Conservation (phyloP, 805 yeast species). For the Yarrowia sp. region DNA sequence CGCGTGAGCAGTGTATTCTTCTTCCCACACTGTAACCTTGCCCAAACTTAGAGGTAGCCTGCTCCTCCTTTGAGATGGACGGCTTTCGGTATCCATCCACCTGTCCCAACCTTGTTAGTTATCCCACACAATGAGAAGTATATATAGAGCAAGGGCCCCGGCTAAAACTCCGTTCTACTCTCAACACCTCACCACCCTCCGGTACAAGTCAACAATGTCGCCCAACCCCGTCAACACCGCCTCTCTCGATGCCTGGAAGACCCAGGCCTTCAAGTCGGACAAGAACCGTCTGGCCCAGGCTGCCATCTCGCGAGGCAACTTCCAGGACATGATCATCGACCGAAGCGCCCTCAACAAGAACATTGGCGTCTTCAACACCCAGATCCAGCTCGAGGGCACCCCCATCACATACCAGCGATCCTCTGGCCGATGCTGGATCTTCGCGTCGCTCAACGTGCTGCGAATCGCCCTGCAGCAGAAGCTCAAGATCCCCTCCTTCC, state of each 20-base stretch:
- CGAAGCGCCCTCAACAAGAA: conserved; percentile 28
- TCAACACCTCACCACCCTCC: background rate
- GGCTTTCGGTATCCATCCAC: background rate
- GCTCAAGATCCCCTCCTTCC: conserved; percentile 64
- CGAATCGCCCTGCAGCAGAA: conserved; percentile 61
- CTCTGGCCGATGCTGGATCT: conserved; percentile 87
- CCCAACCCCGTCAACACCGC: conserved; percentile 41
- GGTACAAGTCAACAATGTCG: conserved; percentile 16
- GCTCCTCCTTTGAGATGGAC: background rate
- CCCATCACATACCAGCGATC: conserved; percentile 72
- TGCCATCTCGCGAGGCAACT: conserved; percentile 50
- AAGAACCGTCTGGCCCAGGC: conserved; percentile 54
- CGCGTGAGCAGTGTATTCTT: no score
- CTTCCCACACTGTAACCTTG: background rate
- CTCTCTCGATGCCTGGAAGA: conserved; percentile 48
- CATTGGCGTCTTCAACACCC: conserved; percentile 44
- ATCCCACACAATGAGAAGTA: conserved; percentile 12
- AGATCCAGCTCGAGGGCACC: conserved; percentile 50
- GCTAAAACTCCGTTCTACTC: background rate
- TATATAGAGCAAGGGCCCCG: conserved; percentile 6
- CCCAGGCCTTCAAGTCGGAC: conserved; percentile 46
- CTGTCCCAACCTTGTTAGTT: conserved; percentile 9
- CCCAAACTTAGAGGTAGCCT: background rate
- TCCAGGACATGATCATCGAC: conserved; percentile 43
- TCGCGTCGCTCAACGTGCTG: conserved; percentile 75